phyloP scores from a whole-genome alignment of 192 early-diverging fungal species.

The Funneliformis geosporum region DNA sequence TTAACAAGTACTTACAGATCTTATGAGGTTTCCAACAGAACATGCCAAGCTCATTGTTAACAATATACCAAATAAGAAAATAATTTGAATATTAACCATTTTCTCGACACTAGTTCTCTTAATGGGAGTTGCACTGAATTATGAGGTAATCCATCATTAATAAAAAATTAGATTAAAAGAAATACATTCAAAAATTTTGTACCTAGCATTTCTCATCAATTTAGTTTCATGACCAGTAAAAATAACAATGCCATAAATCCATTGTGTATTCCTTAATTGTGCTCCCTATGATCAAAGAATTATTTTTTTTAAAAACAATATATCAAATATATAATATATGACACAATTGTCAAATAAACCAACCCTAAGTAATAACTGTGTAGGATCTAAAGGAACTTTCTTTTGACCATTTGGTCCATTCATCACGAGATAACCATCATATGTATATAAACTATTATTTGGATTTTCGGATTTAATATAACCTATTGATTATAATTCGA shows the following conservation, averaged over 20 bases:
- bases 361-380: conserved; percentile 84
- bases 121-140: conserved; percentile 74
- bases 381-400: conserved; percentile 85
- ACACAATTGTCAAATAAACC: background rate
- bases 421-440: conserved; percentile 75
- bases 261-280: conserved; percentile 89
- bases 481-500: conserved; percentile 43
- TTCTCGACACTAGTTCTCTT: conserved; percentile 90
- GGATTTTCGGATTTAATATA: conserved; percentile 90
- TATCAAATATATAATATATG: background rate
- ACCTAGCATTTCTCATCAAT: conserved; percentile 92
- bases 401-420: conserved; percentile 52
- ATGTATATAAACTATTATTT: conserved; percentile 97
- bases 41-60: conserved; percentile 82
- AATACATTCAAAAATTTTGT: background rate
- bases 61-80: conserved; percentile 88
- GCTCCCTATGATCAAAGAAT: conserved; percentile 62
- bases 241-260: conserved; percentile 91
- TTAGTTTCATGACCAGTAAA: conserved; percentile 99
- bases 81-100: conserved; percentile 91
- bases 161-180: background rate
- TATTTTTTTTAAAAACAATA: conserved; percentile 1
- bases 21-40: conserved; percentile 78
- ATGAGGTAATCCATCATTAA: background rate
- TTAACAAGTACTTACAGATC: conserved; percentile 44